Base-by-base conservation (phyloP, 768 basidiomycete species). In the Arthromyces matolae region DNA sequence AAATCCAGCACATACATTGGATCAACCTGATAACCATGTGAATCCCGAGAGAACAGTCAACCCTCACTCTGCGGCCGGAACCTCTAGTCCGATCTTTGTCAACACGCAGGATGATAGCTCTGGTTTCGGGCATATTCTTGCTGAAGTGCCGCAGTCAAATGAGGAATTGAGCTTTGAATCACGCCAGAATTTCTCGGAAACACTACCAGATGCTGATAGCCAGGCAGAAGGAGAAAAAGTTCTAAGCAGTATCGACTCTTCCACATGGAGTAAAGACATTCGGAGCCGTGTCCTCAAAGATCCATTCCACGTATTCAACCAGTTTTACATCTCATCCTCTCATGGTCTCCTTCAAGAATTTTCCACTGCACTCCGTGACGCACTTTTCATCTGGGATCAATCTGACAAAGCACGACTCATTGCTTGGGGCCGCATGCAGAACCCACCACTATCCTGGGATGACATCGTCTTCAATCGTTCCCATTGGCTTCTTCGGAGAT, bases 241-340 rank as follows among this genome's bases (percentile, higher is more conserved):
- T 3, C 20, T 36, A 19, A 18, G n/a, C n/a, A 16, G 5, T 6
- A 18, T 36, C 14, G 3, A 5, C 14, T 3, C 20, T 7, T 14
- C 8, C 3, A 16, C 5, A 3, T 36, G 35, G 35, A 16, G 3
- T 3, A 16, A 36, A 6, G 3, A 3, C 10, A 36, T 36, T 16
- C 35, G 14, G 10, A 36, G 35, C 31, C 48, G 49, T 16, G 47
- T 61, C 8, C 31, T 60, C 1, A 59, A 60, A 29, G 63, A 64
- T 34, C 42, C 49, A n/a, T 65, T 58, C 19, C 64, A 66, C 32
- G 34, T 63, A 10, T 58, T 66, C 38, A 55, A 64, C 31, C 54
- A 56, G 57, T 44, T 63, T 24, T 54, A 57, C 22, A 57, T 63
- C 13, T 54, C 59, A 10, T 36, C 42, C 10, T 16, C 47, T 8